Conservation (phyloP, 1,139 yeast species). For the Candida sp. region DNA sequence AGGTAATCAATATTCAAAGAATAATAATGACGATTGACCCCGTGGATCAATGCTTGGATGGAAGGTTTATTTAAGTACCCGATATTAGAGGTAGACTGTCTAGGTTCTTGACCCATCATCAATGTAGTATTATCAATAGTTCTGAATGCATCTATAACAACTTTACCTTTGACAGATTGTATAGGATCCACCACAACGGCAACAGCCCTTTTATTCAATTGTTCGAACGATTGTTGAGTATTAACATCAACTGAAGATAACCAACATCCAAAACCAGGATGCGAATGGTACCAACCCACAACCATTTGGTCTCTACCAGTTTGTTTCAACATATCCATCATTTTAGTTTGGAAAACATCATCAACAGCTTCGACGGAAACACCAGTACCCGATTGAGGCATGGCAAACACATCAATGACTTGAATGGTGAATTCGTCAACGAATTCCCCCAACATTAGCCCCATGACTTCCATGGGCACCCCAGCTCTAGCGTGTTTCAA, state of each 20-base stretch:
- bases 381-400: slow-evolving; percentile 99
- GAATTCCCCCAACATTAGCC: slow-evolving; percentile 97
- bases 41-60: slow-evolving; percentile 95
- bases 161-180: slow-evolving; percentile 98
- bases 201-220: slow-evolving; percentile 89
- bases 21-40: slow-evolving; percentile 94
- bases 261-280: slow-evolving; percentile 99
- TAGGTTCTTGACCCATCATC: slow-evolving; percentile 97
- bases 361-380: slow-evolving; percentile 99
- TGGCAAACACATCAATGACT: slow-evolving; percentile 97
- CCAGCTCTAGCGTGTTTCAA: slow-evolving; percentile 98
- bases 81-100: slow-evolving; percentile 95
- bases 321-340: slow-evolving; percentile 99
- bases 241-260: slow-evolving; percentile 95
- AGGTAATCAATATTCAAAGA: slow-evolving; percentile 93
- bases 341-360: slow-evolving; percentile 96
- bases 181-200: slow-evolving; percentile 98
- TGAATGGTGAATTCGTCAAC: slow-evolving; percentile 97
- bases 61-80: slow-evolving; percentile 98
- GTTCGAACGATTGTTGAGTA: slow-evolving; percentile 97
- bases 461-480: slow-evolving; percentile 99
- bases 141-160: slow-evolving; percentile 97
- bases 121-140: slow-evolving; percentile 83
- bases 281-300: slow-evolving; percentile 99
- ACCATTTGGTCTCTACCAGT: slow-evolving; percentile 99